phyloP scores from a whole-genome alignment of 805 yeast genomes.

The Candida ipomoeae region DNA sequence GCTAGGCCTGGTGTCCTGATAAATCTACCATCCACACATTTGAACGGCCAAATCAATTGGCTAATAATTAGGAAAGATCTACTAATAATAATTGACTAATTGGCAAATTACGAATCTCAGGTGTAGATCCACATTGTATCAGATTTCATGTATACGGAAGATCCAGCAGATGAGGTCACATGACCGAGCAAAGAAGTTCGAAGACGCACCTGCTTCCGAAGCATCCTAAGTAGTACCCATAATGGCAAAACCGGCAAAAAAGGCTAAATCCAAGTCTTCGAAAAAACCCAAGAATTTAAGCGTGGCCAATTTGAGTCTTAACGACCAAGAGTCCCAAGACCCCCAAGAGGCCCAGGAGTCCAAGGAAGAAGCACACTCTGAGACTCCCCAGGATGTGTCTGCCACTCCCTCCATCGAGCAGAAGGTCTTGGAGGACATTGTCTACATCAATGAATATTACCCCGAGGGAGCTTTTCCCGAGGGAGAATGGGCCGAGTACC shows the following conservation, averaged over 20 bases:
- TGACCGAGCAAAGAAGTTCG: slow-evolving; percentile 3
- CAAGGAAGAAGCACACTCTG: neutral
- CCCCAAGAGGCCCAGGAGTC: neutral
- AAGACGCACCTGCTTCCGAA: neutral
- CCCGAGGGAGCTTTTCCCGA: slow-evolving; percentile 76
- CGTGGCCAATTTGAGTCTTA: slow-evolving; percentile 9
- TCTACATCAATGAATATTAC: slow-evolving; percentile 62
- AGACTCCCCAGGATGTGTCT: slow-evolving; percentile 2
- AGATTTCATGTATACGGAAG: neutral
- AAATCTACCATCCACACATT: too few relatives aligned
- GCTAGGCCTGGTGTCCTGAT: neutral
- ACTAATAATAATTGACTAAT: too few relatives aligned
- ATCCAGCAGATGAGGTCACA: slow-evolving; percentile 4
- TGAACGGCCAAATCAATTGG: too few relatives aligned
- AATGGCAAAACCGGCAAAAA: neutral
- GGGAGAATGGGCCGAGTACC: slow-evolving; percentile 83
- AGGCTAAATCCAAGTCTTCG: slow-evolving; percentile 1
- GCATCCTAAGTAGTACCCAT: neutral
- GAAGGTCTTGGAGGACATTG: slow-evolving; percentile 35
- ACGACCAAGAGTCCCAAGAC: slow-evolving; percentile 1
- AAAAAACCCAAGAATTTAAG: slow-evolving; percentile 7
- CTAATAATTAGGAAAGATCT: too few relatives aligned
- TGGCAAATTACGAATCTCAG: too few relatives aligned
- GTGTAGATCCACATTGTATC: too few relatives aligned
- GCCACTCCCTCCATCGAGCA: neutral